Percentiles rank a stretch among this genome's conserved stretches.
phyloP scores from a whole-genome alignment of 176 grass and related monocot species.

The Puccinellia tenuiflora region DNA sequence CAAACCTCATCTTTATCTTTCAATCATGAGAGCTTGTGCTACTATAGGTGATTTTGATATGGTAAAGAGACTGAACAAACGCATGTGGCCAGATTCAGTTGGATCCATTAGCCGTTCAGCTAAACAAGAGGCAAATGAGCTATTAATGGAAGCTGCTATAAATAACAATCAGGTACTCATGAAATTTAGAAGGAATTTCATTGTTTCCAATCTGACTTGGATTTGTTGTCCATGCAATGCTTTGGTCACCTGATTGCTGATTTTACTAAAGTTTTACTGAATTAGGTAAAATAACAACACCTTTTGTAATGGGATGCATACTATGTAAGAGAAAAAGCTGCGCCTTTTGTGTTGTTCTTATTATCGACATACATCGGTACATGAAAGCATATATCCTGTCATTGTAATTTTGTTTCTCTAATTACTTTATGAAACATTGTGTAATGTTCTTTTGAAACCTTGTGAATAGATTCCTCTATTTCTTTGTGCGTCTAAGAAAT shows the following conservation, averaged over 20 bases:
- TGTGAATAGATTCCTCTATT: neutral
- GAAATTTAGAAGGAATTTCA: neutral
- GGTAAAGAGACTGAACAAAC: conserved; percentile 55
- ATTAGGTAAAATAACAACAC: neutral
- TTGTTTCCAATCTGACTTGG: conserved; percentile 3
- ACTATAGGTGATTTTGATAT: conserved; percentile 73
- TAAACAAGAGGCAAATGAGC: conserved; percentile 67
- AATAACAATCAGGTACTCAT: conserved; percentile 72
- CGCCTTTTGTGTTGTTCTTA: neutral
- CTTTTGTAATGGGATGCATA: neutral
- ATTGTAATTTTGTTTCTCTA: neutral
- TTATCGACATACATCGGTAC: neutral
- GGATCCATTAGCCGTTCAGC: conserved; percentile 63
- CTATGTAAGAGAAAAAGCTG: conserved; percentile 2
- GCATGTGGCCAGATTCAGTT: conserved; percentile 78
- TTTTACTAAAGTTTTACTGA: neutral
- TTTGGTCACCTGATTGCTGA: neutral
- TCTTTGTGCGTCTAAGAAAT: neutral
- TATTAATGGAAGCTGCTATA: conserved; percentile 93
- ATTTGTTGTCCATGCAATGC: neutral
- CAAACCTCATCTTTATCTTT: conserved; percentile 91
- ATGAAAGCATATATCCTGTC: neutral
- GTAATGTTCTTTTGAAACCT: neutral
- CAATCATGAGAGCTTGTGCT: conserved; percentile 87
- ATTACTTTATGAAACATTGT: neutral